These are phyloP conservation scores for Blastobotrys elegans DNA, from an alignment of 1,139 yeast species.

Conservation along the genomic window DNA sequence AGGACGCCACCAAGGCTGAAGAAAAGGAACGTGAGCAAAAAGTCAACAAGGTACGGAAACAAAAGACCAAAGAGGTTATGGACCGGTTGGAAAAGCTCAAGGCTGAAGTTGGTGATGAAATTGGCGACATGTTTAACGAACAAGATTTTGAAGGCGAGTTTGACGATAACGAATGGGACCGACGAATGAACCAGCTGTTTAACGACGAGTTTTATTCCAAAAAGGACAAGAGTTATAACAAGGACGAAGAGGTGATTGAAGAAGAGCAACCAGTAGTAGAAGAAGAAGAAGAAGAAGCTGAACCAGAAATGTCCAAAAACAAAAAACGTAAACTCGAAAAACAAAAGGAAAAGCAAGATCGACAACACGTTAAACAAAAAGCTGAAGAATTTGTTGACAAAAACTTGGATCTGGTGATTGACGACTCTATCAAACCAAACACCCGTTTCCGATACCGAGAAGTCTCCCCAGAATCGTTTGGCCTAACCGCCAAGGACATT, in stretches of 20 bases:
- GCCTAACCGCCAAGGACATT: constrained; percentile 81
- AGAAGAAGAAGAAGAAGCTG: constrained; percentile 28
- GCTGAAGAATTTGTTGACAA: constrained; percentile 70
- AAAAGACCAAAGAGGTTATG: constrained; percentile 70
- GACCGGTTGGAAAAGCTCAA: constrained; percentile 72
- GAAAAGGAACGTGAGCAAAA: constrained; percentile 55
- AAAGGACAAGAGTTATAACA: constrained; percentile 49
- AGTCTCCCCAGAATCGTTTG: constrained; percentile 92
- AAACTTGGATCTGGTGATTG: constrained; percentile 38
- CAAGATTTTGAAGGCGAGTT: constrained; percentile 80
- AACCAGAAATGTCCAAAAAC: constrained; percentile 25
- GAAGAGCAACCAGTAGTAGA: constrained; percentile 29
- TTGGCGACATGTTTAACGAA: constrained; percentile 63
- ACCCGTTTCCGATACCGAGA: constrained; percentile 83
- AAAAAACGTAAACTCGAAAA: constrained; percentile 43
- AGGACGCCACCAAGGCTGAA: constrained; percentile 48
- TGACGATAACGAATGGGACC: constrained; percentile 90
- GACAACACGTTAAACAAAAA: constrained; percentile 53
- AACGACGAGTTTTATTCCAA: constrained; percentile 69
- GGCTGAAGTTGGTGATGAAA: constrained; percentile 78
- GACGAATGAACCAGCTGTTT: constrained; percentile 76
- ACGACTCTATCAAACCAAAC: constrained; percentile 37
- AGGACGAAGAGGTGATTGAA: constrained; percentile 37
- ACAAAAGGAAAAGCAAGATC: constrained; percentile 57
- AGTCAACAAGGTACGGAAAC: constrained; percentile 65